These are phyloP conservation scores for Metschnikowia rubicola DNA, from an alignment of 805 yeast species.

Conservation along the genomic window DNA sequence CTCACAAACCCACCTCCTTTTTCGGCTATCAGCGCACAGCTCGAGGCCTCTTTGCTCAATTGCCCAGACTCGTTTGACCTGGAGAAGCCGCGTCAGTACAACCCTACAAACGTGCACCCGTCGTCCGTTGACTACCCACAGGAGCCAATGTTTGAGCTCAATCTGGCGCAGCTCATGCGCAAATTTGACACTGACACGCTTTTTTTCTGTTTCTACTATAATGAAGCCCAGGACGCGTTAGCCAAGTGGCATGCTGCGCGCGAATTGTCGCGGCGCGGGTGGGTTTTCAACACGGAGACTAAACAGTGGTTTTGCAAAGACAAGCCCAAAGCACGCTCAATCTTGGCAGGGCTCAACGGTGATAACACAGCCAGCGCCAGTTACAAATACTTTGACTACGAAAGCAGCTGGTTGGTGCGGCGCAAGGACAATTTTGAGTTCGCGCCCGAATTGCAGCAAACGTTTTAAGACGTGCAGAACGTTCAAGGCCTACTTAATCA, in stretches of 20 bases:
- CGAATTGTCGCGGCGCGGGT: conserved; percentile 74
- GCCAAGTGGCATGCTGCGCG: conserved; percentile 60
- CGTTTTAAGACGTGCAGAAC: conserved; percentile 15
- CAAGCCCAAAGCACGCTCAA: conserved; percentile 37
- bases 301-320: conserved; percentile 80
- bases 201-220: conserved; percentile 88
- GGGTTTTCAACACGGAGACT: conserved; percentile 71
- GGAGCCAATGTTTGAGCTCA: conserved; percentile 69
- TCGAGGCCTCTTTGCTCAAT: conserved; percentile 77
- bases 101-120: conserved; percentile 81
- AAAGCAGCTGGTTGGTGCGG: conserved; percentile 51
- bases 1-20: conserved; percentile 52
- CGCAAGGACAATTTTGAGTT: conserved; percentile 40
- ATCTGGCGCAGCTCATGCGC: conserved; percentile 55
- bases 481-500: not conserved
- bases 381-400: conserved; percentile 85
- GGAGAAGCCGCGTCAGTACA: conserved; percentile 74
- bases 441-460: conserved; percentile 28
- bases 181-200: conserved; percentile 84
- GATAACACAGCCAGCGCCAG: conserved; percentile 36
- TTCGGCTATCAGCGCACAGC: conserved; percentile 49
- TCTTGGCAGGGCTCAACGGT: conserved; percentile 15
- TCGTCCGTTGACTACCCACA: conserved; percentile 88
- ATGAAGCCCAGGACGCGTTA: conserved; percentile 36
- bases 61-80: conserved; percentile 94